Conservation (phyloP, 176 grass and related monocot genomes). For the Triticum turgidum region DNA sequence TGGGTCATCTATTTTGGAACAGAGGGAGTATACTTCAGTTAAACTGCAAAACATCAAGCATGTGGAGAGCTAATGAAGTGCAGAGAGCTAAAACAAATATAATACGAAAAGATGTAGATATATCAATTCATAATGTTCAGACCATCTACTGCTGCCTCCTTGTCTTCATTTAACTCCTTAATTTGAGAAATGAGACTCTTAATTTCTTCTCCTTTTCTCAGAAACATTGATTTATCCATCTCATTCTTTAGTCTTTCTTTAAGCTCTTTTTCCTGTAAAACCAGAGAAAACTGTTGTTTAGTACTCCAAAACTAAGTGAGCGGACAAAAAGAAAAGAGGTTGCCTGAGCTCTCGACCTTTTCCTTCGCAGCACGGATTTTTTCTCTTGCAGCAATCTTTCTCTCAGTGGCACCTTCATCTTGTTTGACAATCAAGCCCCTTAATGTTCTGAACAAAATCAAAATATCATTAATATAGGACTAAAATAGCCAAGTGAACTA, state of each 20-base stretch:
- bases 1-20: too few species aligned
- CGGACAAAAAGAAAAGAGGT: slow-evolving; percentile 3
- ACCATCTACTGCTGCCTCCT: slow-evolving; percentile 50
- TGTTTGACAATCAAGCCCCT: slow-evolving; percentile 65
- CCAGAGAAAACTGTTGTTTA: slow-evolving; percentile 11
- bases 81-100: slow-evolving; percentile 21
- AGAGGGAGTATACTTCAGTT: background rate
- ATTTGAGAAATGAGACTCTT: slow-evolving; percentile 61
- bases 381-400: slow-evolving; percentile 43
- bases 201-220: slow-evolving; percentile 29
- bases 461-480: slow-evolving; percentile 29
- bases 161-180: slow-evolving; percentile 53
- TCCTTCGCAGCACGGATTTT: slow-evolving; percentile 61
- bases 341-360: slow-evolving; percentile 50
- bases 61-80: slow-evolving; percentile 14
- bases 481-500: background rate
- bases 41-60: background rate
- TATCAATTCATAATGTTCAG: slow-evolving; percentile 36
- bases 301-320: background rate
- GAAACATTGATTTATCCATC: slow-evolving; percentile 39
- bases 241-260: slow-evolving; percentile 58
- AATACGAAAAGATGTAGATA: slow-evolving; percentile 3
- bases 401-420: slow-evolving; percentile 52
- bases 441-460: slow-evolving; percentile 52
- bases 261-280: slow-evolving; percentile 63